Base-by-base conservation (phyloP, 2,329 filamentous ascomycete genomes). In the Colletotrichum tamarilloi region DNA sequence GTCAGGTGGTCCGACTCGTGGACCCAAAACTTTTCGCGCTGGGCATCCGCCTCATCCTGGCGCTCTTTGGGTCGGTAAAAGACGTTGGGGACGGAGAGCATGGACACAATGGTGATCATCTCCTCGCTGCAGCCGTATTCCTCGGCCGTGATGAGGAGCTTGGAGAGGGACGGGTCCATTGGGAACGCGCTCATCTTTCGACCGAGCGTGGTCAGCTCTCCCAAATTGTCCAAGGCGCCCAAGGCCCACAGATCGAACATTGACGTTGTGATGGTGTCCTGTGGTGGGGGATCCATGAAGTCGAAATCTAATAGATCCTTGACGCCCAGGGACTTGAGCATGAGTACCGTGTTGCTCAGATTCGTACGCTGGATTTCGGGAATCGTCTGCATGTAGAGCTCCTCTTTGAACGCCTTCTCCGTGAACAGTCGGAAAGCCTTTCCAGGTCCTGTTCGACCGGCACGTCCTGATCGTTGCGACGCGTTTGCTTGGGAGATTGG, bases 361-460 rank as follows among this genome's bases (percentile, higher is more conserved):
- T 98, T 99, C 0, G 97, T 99, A 22, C 97, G 91, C 83, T 99
- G 97, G 55, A 99, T 98, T 80, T 99, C 97, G 0, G 97, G 97
- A 60, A 99, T 99, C 0, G 97, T 98, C 79, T 98, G 94, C 60
- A 98, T 92, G 81, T 99, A 99, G 75, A 99, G 89, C 81, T 99
- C 97, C 77, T 99, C 97, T 77, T 95, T 94, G 85, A 95, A 99
- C 0, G 97, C 97, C 78, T 95, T 92, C 79, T 99, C 97, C 0
- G 97, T 99, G 79, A 94, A 99, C 0, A 99, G 88, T 71, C 97
- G 94, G 80, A 97, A 99, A 0, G 95, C 95, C 81, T 98, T 98
- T 72, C 97, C 97, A 1, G 97, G 97, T 0, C 97, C 97, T 8
- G 97, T 99, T 77, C 97, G 91, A 22, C 97, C 97, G 57, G 97